phyloP scores from a whole-genome alignment of 352 stramenopile genomes.

The Hyaloperonospora arabidopsidis region DNA sequence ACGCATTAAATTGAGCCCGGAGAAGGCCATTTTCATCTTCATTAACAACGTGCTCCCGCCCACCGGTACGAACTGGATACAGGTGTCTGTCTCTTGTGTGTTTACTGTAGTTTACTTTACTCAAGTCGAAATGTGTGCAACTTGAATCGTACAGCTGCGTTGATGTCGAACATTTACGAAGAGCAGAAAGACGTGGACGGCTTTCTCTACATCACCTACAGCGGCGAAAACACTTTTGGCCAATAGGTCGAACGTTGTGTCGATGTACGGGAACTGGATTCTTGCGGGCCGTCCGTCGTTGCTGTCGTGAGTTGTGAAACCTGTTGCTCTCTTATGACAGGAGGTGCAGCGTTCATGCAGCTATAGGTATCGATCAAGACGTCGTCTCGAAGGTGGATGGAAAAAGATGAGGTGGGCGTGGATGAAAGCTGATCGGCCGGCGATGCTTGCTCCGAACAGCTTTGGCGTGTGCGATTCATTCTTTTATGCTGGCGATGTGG shows the following conservation, averaged over 20 bases:
- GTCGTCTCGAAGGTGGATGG: slow-evolving; percentile 1
- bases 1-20: slow-evolving; percentile 96
- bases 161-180: slow-evolving; percentile 99
- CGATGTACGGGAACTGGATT: slow-evolving; percentile 23
- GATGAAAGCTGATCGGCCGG: slow-evolving; percentile 5
- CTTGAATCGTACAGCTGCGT: slow-evolving; percentile 51
- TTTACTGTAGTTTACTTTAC: neutral
- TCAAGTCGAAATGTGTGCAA: neutral
- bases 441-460: slow-evolving; percentile 9
- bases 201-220: slow-evolving; percentile 99
- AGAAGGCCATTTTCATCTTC: slow-evolving; percentile 98
- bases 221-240: slow-evolving; percentile 98
- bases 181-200: slow-evolving; percentile 97
- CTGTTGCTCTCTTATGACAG: slow-evolving; percentile 5
- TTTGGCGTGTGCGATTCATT: slow-evolving; percentile 28
- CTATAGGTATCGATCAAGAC: neutral
- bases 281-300: slow-evolving; percentile 30
- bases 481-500: slow-evolving; percentile 31
- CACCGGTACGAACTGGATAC: slow-evolving; percentile 57
- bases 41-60: slow-evolving; percentile 97
- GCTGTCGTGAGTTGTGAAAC: slow-evolving; percentile 6
- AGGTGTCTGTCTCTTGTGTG: neutral
- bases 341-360: slow-evolving; percentile 6
- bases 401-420: slow-evolving; percentile 7
- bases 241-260: slow-evolving; percentile 32